Conservation (phyloP, 2,329 filamentous ascomycete genomes). For the Cyphellophora europaea region DNA sequence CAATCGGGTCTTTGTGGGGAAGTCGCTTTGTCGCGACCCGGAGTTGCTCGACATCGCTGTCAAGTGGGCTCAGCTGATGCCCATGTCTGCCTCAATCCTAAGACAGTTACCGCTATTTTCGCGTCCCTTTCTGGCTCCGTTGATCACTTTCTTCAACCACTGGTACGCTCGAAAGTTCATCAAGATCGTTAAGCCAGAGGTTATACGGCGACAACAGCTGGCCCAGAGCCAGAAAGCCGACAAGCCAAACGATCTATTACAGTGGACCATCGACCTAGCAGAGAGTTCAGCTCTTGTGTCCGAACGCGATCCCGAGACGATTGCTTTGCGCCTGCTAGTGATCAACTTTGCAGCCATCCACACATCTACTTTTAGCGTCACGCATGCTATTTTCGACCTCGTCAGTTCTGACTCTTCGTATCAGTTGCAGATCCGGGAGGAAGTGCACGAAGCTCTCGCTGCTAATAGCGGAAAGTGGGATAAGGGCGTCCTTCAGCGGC, state of each 20-base stretch:
- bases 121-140: conserved; percentile 42
- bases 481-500: conserved; percentile 27
- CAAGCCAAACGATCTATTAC: conserved; percentile 48
- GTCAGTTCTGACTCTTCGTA: conserved; percentile 17
- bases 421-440: conserved; percentile 24
- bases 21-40: conserved; percentile 27
- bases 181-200: conserved; percentile 36
- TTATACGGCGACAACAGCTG: conserved; percentile 39
- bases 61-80: conserved; percentile 41
- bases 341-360: conserved; percentile 30
- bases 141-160: conserved; percentile 34
- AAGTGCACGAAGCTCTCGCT: conserved; percentile 23
- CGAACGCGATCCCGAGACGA: conserved; percentile 38
- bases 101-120: conserved; percentile 38
- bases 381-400: conserved; percentile 23
- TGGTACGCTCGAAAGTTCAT: conserved; percentile 38
- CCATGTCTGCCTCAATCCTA: conserved; percentile 38
- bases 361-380: conserved; percentile 22
- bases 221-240: conserved; percentile 36
- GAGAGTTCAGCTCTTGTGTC: conserved; percentile 30
- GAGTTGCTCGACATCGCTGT: conserved; percentile 39
- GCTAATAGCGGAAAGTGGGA: conserved; percentile 23
- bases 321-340: conserved; percentile 45
- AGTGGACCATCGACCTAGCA: conserved; percentile 48
- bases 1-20: conserved; percentile 37